A percentile compares a stretch with the other conserved stretches of the same genome.
These are phyloP conservation scores for Rutstroemia sydowiana DNA, from an alignment of 2,329 filamentous ascomycete species.

Conservation along the genomic window DNA sequence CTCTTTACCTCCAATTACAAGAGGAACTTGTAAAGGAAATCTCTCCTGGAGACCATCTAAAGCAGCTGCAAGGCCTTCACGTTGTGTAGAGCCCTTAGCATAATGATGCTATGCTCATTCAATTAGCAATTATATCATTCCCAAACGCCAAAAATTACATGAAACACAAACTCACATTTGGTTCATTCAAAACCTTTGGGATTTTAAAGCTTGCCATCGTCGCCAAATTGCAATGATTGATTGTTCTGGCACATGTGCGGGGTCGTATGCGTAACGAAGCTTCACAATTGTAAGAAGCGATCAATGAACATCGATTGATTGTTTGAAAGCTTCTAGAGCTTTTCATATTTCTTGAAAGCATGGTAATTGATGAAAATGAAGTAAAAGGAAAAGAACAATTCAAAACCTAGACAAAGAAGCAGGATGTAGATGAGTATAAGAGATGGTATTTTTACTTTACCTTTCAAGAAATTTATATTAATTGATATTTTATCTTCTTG, in stretches of 20 bases:
- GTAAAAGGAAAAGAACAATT: background rate
- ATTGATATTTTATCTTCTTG: background rate
- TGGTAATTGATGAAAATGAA: background rate
- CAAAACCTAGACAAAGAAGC: background rate
- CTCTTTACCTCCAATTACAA: conserved; percentile 77
- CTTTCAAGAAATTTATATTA: background rate
- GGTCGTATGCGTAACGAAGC: conserved; percentile 15
- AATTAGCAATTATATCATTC: conserved; percentile 8
- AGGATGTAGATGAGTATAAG: background rate
- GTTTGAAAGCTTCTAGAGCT: conserved; percentile 20
- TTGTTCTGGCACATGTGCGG: conserved; percentile 15
- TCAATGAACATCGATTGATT: conserved; percentile 15
- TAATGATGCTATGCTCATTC: conserved; percentile 69
- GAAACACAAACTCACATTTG: conserved; percentile 64
- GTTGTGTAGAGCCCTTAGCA: conserved; percentile 71
- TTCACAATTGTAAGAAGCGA: conserved; percentile 13
- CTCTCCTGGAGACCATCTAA: conserved; percentile 61
- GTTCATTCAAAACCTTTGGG: conserved; percentile 82
- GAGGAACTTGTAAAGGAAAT: conserved; percentile 68
- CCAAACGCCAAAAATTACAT: background rate
- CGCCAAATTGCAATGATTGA: conserved; percentile 18
- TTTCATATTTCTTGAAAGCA: conserved; percentile 16
- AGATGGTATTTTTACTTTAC: background rate
- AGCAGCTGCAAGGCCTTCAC: conserved; percentile 67
- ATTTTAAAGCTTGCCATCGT: conserved; percentile 75